Base-by-base conservation (phyloP, 2,329 filamentous ascomycete species). In the Sporothrix brasiliensis region DNA sequence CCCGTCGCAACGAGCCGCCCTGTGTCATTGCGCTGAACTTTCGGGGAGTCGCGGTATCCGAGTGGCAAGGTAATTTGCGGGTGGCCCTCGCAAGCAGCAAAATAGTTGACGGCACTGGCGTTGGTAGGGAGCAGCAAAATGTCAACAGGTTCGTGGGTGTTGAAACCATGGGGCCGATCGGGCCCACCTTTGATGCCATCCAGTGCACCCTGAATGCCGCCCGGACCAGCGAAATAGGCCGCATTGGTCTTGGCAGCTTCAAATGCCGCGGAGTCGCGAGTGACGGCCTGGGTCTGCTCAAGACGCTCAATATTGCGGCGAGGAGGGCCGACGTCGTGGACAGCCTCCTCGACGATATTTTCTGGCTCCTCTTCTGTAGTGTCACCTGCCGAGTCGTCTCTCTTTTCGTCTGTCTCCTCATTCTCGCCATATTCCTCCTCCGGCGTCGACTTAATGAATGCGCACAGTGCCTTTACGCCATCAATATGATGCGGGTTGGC, bases 41-140 rank as follows among this genome's bases (percentile, higher is more conserved):
- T 84, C 41, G 83, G 82, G 0, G 78, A 73, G 0, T 86, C 85
- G 67, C 83, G 86, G 84, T 83, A 84, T 0, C 89, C 89, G 70
- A 92, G 78, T 0, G 89, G 90, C 0, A 92, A 86, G 0, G 87
- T 88, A 13, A 92, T 79, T 4, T 89, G 83, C 0, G 89, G 89
- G 0, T 83, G 81, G 0, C 88, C 89, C 0, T 88, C 82, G 21
- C 88, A 77, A 0, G 85, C 86, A 0, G 83, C 81, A 0, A 88
- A 89, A 0, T 88, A 82, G 24, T 88, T 78, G 0, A 86, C 86
- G 1, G 86, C 83, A 4, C 87, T 80, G 1, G 79, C 77, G 0
- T 82, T 78, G 0, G 84, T 80, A 0, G 89, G 90, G 7, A 91
- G 73, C 1, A 91, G 81, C 6, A 92, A 78, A 1, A 89, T 89